phyloP scores from a whole-genome alignment of 108 stramenopile species.

The Nannochloropsis gaditana region DNA sequence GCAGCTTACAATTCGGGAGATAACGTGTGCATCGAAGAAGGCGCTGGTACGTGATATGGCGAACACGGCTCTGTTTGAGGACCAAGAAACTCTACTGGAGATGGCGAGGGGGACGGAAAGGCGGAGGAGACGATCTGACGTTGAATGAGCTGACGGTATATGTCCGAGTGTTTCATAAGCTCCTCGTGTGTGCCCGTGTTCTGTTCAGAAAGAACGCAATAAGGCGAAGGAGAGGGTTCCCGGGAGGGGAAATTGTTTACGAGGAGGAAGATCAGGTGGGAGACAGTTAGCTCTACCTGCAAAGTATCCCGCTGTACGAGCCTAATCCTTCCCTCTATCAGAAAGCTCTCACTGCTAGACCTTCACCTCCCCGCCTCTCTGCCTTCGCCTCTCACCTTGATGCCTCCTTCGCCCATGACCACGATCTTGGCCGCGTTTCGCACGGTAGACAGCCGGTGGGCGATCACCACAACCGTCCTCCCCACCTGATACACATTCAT shows the following conservation, averaged over 20 bases:
- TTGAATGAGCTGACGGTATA: neutral
- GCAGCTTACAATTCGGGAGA: too few relatives aligned
- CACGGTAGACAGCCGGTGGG: slow-evolving; percentile 60
- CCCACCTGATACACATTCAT: neutral
- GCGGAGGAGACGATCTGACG: neutral
- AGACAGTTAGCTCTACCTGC: neutral
- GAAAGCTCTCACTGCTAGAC: neutral
- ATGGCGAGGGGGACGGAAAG: neutral
- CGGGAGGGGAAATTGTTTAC: neutral
- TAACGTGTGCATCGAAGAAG: too few relatives aligned
- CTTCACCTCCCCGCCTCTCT: neutral
- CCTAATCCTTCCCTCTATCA: neutral
- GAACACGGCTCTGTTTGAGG: too few relatives aligned
- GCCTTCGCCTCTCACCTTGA: slow-evolving; percentile 25
- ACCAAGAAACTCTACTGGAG: too few relatives aligned
- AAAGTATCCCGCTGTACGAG: neutral
- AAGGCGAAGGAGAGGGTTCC: neutral
- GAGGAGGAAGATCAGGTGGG: neutral
- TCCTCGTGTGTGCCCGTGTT: neutral
- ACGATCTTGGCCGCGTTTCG: slow-evolving; percentile 67
- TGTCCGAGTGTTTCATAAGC: neutral
- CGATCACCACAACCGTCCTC: slow-evolving; percentile 31
- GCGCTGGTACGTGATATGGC: too few relatives aligned
- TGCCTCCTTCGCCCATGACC: slow-evolving; percentile 64
- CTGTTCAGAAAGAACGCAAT: neutral